Evolutionary conservation across 371 early-diverging fungal species (phyloP).

Genomic region (Apophysomyces sp.): DNA sequence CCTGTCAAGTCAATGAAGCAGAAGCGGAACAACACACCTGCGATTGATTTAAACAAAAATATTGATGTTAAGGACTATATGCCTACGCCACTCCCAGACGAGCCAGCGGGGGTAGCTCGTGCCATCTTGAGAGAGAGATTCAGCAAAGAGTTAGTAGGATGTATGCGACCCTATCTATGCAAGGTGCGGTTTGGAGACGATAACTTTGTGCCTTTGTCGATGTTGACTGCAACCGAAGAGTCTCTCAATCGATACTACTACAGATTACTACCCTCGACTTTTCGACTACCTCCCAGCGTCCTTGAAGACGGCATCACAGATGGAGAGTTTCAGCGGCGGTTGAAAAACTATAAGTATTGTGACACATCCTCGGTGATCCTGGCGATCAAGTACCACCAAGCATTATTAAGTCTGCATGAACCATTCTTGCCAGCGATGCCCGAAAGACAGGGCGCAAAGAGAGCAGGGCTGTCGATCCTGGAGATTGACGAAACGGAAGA

Average conservation of each 20-base stretch:
- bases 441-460: neutral
- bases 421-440: slow-evolving; percentile 28
- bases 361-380: slow-evolving; percentile 19
- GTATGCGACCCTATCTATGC: slow-evolving; percentile 15
- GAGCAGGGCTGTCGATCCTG: neutral
- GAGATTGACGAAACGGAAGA: neutral
- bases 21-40: neutral
- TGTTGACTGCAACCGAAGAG: slow-evolving; percentile 24
- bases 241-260: slow-evolving; percentile 21
- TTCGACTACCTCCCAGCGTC: slow-evolving; percentile 17
- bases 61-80: neutral
- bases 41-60: neutral
- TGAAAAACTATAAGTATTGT: slow-evolving; percentile 16
- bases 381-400: slow-evolving; percentile 25
- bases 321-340: slow-evolving; percentile 20
- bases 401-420: slow-evolving; percentile 26
- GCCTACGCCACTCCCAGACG: slow-evolving; percentile 23
- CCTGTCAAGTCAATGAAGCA: slow-evolving; percentile 10
- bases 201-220: slow-evolving; percentile 22
- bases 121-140: slow-evolving; percentile 24
- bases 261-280: slow-evolving; percentile 15
- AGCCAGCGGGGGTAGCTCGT: slow-evolving; percentile 13
- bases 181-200: slow-evolving; percentile 19
- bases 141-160: neutral
- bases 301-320: slow-evolving; percentile 32